Conservation (phyloP, 2,329 filamentous ascomycete species). For the Colletotrichum sp. region DNA sequence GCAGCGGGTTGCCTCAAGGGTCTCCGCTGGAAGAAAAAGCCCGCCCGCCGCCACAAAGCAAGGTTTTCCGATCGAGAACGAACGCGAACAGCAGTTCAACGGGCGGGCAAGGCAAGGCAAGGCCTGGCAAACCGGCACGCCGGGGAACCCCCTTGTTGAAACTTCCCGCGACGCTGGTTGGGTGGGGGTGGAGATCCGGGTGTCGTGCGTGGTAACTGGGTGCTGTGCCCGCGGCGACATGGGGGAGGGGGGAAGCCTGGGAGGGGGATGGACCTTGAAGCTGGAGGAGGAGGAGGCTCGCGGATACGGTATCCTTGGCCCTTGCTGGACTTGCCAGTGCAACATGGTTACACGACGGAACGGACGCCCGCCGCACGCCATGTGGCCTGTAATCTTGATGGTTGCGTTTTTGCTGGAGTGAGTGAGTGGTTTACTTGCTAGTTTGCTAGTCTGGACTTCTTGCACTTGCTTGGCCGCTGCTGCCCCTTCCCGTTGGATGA, state of each 20-base stretch:
- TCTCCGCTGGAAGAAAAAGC: background rate
- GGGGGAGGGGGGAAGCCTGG: background rate
- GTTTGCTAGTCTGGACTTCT: background rate
- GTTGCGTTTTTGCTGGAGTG: background rate
- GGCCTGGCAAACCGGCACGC: background rate
- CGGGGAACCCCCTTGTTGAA: constrained; percentile 11
- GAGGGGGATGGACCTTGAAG: background rate
- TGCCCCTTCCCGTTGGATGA: background rate
- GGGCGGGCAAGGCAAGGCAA: background rate
- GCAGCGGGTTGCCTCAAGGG: background rate
- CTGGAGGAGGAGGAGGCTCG: background rate
- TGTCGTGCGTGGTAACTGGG: background rate
- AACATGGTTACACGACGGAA: background rate
- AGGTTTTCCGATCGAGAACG: background rate
- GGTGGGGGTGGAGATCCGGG: constrained; percentile 7
- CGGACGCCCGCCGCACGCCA: background rate
- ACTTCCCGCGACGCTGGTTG: constrained; percentile 1
- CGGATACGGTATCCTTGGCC: background rate
- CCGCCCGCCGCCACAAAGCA: background rate
- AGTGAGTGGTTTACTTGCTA: background rate
- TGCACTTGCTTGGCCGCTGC: background rate
- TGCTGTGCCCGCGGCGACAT: background rate
- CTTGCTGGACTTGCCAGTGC: background rate
- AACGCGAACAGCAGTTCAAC: background rate
- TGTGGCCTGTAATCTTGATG: background rate